Conservation (phyloP, 2,329 filamentous ascomycete species). For the Cladosporium oxysporum region DNA sequence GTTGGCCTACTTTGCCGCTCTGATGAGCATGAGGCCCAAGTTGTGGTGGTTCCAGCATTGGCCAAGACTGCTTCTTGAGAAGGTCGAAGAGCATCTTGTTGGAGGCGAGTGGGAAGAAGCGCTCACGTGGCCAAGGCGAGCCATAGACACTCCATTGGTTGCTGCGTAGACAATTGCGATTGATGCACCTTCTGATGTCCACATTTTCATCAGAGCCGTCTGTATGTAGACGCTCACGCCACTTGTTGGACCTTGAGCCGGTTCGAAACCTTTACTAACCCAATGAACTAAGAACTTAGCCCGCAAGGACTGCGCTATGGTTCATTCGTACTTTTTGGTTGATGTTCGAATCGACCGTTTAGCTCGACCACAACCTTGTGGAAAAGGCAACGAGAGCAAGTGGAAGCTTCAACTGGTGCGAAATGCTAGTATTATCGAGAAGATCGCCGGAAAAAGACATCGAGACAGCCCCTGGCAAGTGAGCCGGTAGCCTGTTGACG, state of each 20-base stretch:
- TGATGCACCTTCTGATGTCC: no score
- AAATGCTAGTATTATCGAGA: no score
- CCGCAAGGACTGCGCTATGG: neutral
- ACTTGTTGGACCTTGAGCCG: no score
- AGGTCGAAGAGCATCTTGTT: neutral
- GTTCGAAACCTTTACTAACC: neutral
- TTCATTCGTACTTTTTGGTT: neutral
- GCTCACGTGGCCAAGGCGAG: constrained; percentile 5
- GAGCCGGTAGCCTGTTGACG: no score
- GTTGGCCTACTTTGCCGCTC: constrained; percentile 3
- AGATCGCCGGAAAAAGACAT: no score
- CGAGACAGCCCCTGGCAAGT: no score
- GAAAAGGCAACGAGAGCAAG: no score
- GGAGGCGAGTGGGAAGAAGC: constrained; percentile 4
- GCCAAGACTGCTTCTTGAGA: neutral
- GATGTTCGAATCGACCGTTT: neutral
- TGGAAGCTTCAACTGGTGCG: no score
- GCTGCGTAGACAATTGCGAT: neutral
- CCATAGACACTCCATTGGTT: neutral
- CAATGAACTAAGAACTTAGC: neutral
- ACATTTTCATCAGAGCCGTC: no score
- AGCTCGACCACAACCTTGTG: neutral
- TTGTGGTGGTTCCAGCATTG: constrained; percentile 12
- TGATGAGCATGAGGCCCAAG: constrained; percentile 2
- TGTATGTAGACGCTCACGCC: no score